These are phyloP conservation scores for Trichoderma atrobrunneum DNA, from an alignment of 2,329 filamentous ascomycete genomes.

Conservation along the genomic window DNA sequence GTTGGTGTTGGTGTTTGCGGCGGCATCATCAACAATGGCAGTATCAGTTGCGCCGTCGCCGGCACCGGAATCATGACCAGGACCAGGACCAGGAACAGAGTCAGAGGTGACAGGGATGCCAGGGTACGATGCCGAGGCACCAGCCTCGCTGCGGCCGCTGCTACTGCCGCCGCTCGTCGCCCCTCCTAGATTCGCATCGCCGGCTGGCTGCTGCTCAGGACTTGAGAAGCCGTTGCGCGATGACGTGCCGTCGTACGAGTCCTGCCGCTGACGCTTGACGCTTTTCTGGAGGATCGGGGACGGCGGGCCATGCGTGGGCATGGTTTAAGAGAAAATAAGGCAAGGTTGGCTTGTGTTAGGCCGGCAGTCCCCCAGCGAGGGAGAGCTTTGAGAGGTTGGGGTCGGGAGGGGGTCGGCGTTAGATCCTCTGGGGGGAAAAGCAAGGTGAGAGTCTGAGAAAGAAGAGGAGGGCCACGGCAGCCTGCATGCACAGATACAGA, in stretches of 20 bases:
- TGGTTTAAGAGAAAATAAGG: conserved; percentile 3
- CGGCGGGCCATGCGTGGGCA: conserved; percentile 43
- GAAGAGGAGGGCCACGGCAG: conserved; percentile 5
- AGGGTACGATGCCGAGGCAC: conserved; percentile 7
- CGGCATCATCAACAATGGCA: conserved; percentile 25
- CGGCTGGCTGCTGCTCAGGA: conserved; percentile 35
- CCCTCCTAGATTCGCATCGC: conserved; percentile 15
- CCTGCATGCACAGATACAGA: conserved; percentile 7
- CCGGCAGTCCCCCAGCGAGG: conserved; percentile 5
- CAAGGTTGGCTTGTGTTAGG: conserved; percentile 6
- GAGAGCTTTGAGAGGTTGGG: conserved; percentile 3
- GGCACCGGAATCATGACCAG: conserved; percentile 65
- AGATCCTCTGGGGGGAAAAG: not conserved
- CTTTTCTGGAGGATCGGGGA: conserved; percentile 49
- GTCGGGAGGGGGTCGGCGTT: conserved; percentile 1
- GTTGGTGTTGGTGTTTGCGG: not conserved
- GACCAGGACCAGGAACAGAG: conserved; percentile 46
- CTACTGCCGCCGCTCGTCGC: not conserved
- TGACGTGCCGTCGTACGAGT: conserved; percentile 49
- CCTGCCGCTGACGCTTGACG: conserved; percentile 54
- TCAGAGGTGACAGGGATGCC: conserved; percentile 21
- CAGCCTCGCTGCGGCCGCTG: conserved; percentile 10
- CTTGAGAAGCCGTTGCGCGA: conserved; percentile 32
- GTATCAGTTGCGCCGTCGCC: conserved; percentile 21
- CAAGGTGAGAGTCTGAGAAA: not conserved